Base-by-base conservation (phyloP, 345 rosid genomes). In the Acer negundo region DNA sequence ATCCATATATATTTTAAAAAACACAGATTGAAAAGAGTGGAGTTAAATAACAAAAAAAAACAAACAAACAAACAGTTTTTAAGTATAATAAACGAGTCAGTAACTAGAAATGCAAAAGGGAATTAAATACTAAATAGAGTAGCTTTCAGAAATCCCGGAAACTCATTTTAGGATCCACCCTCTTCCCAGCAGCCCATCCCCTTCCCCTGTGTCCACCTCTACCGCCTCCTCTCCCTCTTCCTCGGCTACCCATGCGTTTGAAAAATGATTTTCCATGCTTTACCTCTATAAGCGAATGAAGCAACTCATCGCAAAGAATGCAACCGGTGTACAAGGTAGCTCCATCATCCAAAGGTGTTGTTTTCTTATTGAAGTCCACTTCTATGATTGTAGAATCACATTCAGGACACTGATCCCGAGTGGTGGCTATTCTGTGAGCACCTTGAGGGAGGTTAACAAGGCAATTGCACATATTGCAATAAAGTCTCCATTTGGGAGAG, bases 391-490 rank as follows among this genome's bases (percentile, higher is more conserved):
- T 88, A 3, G 98, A 93, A 74, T 89, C 94, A 20, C 99, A 95
- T 26, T 93, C 97, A 0, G 89, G 83, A 62, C 99, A 95, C 23
- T 80, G 89, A 58, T 89, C 90, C 1, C 74, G 70, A 2, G 96
- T 92, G 11, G 96, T 90, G 71, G 89, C 51, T 13, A 95, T 93
- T 62, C 94, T 89, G 83, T 95, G 98, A 69, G 99, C 97, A 10
- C 99, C 98, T 49, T 92, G 93, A 0, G 98, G 99, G 79, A 95
- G 99, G 73, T 90, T 26, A 78, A 95, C 96, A 7, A 95, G 90
- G 87, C 97, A 95, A 55, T 87, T 90, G 90, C 99, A 95, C 89
- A 84, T 89, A 78, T 92, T 95, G 92, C 99, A 95, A 86, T 90
- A 86, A 31, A 95, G 97, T 83, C 86, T 90, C 99, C 99, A 95